A percentile compares a stretch with the other conserved stretches of the same genome.
phyloP scores from a whole-genome alignment of 768 basidiomycete genomes.

The Thelephora aurantiotincta region DNA sequence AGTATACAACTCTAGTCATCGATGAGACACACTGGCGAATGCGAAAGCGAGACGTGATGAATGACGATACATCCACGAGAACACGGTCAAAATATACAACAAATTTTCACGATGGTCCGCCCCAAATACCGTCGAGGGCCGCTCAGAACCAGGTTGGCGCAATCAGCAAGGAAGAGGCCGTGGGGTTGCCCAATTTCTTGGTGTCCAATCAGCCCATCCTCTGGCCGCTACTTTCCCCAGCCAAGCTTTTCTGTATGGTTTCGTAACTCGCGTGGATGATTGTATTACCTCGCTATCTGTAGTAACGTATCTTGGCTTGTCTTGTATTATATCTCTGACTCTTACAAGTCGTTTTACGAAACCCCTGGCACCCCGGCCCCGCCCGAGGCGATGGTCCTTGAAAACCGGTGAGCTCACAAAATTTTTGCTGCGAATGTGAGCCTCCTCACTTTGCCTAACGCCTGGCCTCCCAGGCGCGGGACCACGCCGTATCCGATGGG shows the following conservation, averaged over 20 bases:
- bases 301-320: slow-evolving; percentile 38
- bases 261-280: not conserved
- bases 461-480: slow-evolving; percentile 47
- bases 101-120: not conserved
- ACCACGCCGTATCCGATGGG: slow-evolving; percentile 50
- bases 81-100: no score
- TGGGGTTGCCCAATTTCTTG: not conserved
- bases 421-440: slow-evolving; percentile 33
- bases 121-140: not conserved
- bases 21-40: no score
- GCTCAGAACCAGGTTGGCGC: not conserved
- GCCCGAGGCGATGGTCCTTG: slow-evolving; percentile 20
- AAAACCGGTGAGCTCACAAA: slow-evolving; percentile 3
- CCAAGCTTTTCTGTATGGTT: slow-evolving; percentile 28
- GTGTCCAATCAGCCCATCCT: slow-evolving; percentile 29
- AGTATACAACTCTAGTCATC: no score
- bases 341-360: slow-evolving; percentile 38
- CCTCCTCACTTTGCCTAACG: slow-evolving; percentile 32
- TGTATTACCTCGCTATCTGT: no score
- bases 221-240: slow-evolving; percentile 47
- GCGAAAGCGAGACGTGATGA: no score
- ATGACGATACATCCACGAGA: no score
- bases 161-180: not conserved
- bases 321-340: slow-evolving; percentile 50
- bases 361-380: slow-evolving; percentile 32